Conservation (phyloP, 2,329 filamentous ascomycete genomes). For the Apiospora rasikravindrae region DNA sequence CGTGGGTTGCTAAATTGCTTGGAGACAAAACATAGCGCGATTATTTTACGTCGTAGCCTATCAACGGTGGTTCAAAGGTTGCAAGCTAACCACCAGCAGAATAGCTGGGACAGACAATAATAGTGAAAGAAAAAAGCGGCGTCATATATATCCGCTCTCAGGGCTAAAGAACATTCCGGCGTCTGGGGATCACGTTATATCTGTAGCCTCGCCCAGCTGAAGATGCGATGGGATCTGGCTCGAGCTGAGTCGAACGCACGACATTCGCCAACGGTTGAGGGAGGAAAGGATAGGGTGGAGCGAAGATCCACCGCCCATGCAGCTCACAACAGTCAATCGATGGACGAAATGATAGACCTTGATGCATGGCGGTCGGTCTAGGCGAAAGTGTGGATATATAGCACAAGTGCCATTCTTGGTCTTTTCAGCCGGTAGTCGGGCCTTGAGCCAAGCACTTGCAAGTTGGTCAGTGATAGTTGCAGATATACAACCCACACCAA, state of each 20-base stretch:
- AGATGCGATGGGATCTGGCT: constrained; percentile 14
- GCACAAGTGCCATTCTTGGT: background rate
- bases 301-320: background rate
- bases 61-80: background rate
- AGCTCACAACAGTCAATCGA: constrained; percentile 6
- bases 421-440: background rate
- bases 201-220: constrained; percentile 2
- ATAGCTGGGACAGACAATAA: background rate
- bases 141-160: background rate
- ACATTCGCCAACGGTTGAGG: constrained; percentile 4
- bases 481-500: background rate
- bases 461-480: background rate
- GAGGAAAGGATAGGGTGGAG: background rate
- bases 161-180: background rate
- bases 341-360: background rate
- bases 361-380: background rate
- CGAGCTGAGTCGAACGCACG: background rate
- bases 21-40: background rate
- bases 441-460: background rate
- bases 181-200: background rate
- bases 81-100: background rate
- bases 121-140: background rate
- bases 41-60: background rate
- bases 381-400: constrained; percentile 9
- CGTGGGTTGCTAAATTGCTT: background rate